Base-by-base conservation (phyloP, 2,329 filamentous ascomycete genomes). In the Macrophomina pseudophaseolina region DNA sequence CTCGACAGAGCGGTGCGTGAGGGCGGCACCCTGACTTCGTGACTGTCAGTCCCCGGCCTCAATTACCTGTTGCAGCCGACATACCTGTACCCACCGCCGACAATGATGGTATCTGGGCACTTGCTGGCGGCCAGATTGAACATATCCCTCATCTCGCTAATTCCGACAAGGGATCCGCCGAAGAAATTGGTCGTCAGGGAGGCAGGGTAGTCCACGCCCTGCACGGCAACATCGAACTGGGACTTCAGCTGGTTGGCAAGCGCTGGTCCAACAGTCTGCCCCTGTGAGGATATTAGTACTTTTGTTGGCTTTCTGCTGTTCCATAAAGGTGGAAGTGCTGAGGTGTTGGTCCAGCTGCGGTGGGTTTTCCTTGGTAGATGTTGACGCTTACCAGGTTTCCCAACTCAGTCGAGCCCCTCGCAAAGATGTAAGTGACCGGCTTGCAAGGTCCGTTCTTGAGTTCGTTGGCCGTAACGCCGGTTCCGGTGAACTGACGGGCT, bases 61-160 rank as follows among this genome's bases (percentile, higher is more conserved):
- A 51, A 48, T 40, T 28, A 4, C 12, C 11, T 12, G 30, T 42
- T 33, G 5, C 6, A 16, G 14, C 23, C 40, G 33, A 28, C 11
- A 74, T 77, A 80, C 72, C 76, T 80, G 70, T 81, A 82, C 5
- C 80, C 80, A 18, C 78, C 78, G 16, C 76, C 74, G 16, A 81
- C 75, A 51, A 82, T 70, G 14, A 72, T 73, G 5, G 78, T 76
- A 66, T 72, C 66, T 5, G 78, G 78, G 68, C 80, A 81, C 48
- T 80, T 76, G 5, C 68, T 70, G 52, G 75, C 76, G 4, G 77
- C 79, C 46, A 75, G 62, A 9, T 73, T 73, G 70, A 81, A 76
- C 16, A 80, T 72, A 0, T 71, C 67, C n/a, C 73, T 71, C 66
- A 77, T 77, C 64, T 77, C 73, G 6, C 69, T 67, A 30, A 80